Evolutionary conservation across 257 asterid species (phyloP), one percentile per base, ranked within the genome.

Genomic region (Nicotiana attenuata): DNA sequence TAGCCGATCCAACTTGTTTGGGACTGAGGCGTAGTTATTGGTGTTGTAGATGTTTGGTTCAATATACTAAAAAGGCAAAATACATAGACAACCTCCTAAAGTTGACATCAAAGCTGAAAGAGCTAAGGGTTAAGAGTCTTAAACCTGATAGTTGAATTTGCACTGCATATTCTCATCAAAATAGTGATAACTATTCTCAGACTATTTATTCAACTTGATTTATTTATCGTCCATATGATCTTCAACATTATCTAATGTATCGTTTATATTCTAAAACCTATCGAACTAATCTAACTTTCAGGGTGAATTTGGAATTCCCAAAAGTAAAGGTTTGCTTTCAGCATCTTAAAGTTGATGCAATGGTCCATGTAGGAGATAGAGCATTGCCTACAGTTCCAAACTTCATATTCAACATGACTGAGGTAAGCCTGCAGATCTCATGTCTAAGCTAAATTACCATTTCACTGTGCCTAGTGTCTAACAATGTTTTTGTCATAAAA

Each of bases 331-430:
- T 92, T 85, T 90, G 97, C 52, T 92, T 91, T 85, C 84, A 88
- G 89, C 84, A 87, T 85, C 89, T 92, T 80, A 91, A 84, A 81
- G 95, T 90, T 82, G 93, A 89, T 77, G 92, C 95, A 78, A 88
- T 66, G 77, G 92, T 90, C 77, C 93, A 92, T 81, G 90, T 89
- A 77, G 97, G 97, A 60, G 87, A 89, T 84, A 89, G 97, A 85
- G 97, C 97, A 45, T 81, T 92, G 88, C 97, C 97, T 61, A 92
- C 97, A 50, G 88, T 92, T 53, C 93, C 97, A 77, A 92, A 92
- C 90, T 92, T 91, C 60, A 73, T 92, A 59, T 88, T 88, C 69
- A 93, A 92, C 82, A 92, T 86, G 97, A 80, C 92, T 35, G 97
- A 92, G 97, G 97, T 92, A 84, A 66, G 63, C 55, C 22, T 59